Conservation (phyloP, 1,284 basidiomycete species). For the Ganoderma sinense region DNA sequence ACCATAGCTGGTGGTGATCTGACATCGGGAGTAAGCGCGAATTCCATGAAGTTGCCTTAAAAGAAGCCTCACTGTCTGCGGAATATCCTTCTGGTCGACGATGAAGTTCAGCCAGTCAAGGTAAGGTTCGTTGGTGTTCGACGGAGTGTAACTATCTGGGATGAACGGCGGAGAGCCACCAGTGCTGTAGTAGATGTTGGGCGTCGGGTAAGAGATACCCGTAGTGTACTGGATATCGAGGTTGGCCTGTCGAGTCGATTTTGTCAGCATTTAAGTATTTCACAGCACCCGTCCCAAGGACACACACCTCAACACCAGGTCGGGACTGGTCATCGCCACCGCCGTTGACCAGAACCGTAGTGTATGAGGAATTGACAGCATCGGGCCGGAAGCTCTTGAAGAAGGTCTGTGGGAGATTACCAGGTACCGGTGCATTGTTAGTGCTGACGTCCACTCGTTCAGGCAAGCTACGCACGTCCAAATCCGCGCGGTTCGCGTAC, state of each 20-base stretch:
- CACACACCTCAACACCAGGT: slow-evolving; percentile 61
- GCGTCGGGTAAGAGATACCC: slow-evolving; percentile 67
- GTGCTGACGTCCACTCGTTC: too few species aligned
- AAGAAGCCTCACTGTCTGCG: slow-evolving; percentile 55
- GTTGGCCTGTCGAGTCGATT: slow-evolving; percentile 53
- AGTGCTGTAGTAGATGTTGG: slow-evolving; percentile 65
- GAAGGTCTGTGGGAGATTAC: slow-evolving; percentile 52
- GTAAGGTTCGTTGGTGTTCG: slow-evolving; percentile 66
- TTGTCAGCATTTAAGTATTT: not conserved
- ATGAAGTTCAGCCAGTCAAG: slow-evolving; percentile 68
- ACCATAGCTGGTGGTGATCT: slow-evolving; percentile 52
- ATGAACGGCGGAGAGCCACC: slow-evolving; percentile 72
- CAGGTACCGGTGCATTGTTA: not conserved
- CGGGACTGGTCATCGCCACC: slow-evolving; percentile 63
- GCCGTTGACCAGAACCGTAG: slow-evolving; percentile 63
- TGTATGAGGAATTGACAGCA: slow-evolving; percentile 58
- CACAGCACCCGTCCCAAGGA: not conserved
- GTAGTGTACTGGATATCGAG: slow-evolving; percentile 74
- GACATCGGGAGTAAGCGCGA: not conserved
- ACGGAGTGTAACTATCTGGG: slow-evolving; percentile 59
- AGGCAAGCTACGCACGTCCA: slow-evolving; percentile 43
- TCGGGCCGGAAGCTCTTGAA: slow-evolving; percentile 58
- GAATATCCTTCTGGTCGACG: slow-evolving; percentile 53
- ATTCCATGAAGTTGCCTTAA: not conserved
- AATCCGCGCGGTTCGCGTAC: slow-evolving; percentile 61